These are phyloP conservation scores for Diutina neorugosa DNA, from an alignment of 1,139 yeast species.

Conservation along the genomic window DNA sequence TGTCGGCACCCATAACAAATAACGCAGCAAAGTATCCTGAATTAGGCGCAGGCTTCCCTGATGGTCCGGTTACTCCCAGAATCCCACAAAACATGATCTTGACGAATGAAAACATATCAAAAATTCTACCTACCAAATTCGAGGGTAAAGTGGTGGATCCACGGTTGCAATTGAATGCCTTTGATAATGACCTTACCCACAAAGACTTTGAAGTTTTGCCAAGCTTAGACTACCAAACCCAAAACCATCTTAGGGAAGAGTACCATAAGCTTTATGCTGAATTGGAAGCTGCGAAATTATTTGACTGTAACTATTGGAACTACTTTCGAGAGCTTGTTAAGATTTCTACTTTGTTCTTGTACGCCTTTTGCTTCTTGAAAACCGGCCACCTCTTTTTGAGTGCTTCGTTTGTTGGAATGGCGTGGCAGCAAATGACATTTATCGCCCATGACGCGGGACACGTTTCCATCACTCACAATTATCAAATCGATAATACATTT, in stretches of 20 bases:
- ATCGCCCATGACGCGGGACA: constrained; percentile 91
- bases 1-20: neutral
- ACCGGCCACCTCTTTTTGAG: constrained; percentile 36
- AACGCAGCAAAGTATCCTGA: neutral
- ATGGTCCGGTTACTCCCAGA: constrained; percentile 29
- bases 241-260: constrained; percentile 38
- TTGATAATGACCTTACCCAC: constrained; percentile 42
- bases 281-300: constrained; percentile 46
- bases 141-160: constrained; percentile 34
- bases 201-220: constrained; percentile 49
- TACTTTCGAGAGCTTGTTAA: constrained; percentile 58
- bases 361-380: constrained; percentile 39
- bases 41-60: constrained; percentile 22
- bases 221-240: constrained; percentile 55
- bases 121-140: constrained; percentile 13
- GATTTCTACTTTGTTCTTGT: constrained; percentile 39
- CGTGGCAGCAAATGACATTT: constrained; percentile 86
- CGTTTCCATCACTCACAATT: constrained; percentile 68
- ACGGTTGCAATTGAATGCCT: constrained; percentile 18
- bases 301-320: constrained; percentile 61
- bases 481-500: constrained; percentile 62
- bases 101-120: constrained; percentile 22
- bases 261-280: constrained; percentile 51
- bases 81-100: constrained; percentile 38
- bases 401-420: constrained; percentile 58